Base-by-base conservation (phyloP, 2,329 filamentous ascomycete species). In the Nemania bipapillata region DNA sequence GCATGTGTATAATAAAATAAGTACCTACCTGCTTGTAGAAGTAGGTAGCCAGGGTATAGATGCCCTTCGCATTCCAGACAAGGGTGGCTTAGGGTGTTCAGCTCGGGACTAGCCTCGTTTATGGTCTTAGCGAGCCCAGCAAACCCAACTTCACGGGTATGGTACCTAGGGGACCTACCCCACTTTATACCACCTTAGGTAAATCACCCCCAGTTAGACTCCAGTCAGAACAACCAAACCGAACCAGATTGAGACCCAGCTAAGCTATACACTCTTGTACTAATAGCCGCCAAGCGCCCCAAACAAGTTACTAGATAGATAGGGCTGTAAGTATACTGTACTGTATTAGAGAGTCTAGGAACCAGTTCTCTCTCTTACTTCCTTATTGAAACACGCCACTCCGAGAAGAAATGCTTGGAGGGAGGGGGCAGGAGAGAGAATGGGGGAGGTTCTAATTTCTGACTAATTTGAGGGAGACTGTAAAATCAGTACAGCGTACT, bases 91-190 rank as follows among this genome's bases (percentile, higher is more conserved):
- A 50, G 57, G 66, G 35, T 28, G 57, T 69, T 69, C 66, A 69
- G 66, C 66, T 69, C 56, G 42, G 60, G 40, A 30, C 58, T 66
- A 69, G 66, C 63, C 58, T 63, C 37, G 61, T 58, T 57, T 30
- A 42, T 24, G 35, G 45, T 35, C 37, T 57, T 63, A 63, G 58
- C 35, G 42, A 53, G 53, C 30, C 42, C 53, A 47, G 53, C 12
- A 54, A 56, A 63, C 58, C 66, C 66, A 66, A 57, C 66, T 69
- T 32, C 53, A 63, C 63, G 66, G 66, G 58, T 57, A 15, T 32
- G 20, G 28, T 12, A 24, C 28, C 47, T 54, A 24, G 15, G 30
- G 30, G 8, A 55, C 15, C n/a, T 17, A 40, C 40, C 40, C 40
- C 40, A 45, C 40, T 45, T 1, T 17, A 17, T 45, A 45, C 40